Evolutionary conservation across 2,329 filamentous ascomycete species (phyloP), one percentile per base, ranked within the genome.

Genomic region (Pseudogymnoascus sp.): DNA sequence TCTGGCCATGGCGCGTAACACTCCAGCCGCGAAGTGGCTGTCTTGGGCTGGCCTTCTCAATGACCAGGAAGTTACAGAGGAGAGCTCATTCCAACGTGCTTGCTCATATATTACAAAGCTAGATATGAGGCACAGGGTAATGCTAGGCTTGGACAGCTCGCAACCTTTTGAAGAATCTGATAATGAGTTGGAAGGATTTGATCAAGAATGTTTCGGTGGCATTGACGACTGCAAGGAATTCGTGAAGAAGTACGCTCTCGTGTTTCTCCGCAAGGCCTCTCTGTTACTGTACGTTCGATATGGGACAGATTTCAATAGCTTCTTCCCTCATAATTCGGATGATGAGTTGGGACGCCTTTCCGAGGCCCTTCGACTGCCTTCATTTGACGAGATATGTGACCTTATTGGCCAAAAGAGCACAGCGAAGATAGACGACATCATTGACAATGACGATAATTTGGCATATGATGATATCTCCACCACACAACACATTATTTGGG

Each of bases 281-380:
- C 84, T 99, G 60, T 84, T 98, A 39, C 84, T 98, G 67, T 88
- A 98, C 74, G 88, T 96, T 66, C 89, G 91, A 70, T 92, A 90
- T 72, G 93, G 93, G 16, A 86, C 98, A 61, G 90, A 96, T 69
- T 93, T 98, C 71, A 90, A 90, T 48, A 87, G 83, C 71, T 83
- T 89, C 65, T 79, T 87, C 34, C 83, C 87, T 62, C 79, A 82
- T 4, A 80, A 83, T 51, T 80, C 86, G 0, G 86, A 90, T 66
- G 83, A 91, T 61, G 95, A 99, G 76, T 83, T 97, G 8, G 86
- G 91, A 61, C 89, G 96, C 5, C 83, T 99, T 2, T 90, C 89
- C 0, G 86, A 89, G 68, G 81, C 86, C 1, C 81, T 99, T 21
- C 85, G 86, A 31, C 76, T 99, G 8, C 93, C 92, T 2, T 83